These are phyloP conservation scores for Fusarium veterinarium DNA, from an alignment of 2,329 filamentous ascomycete species.

Conservation along the genomic window DNA sequence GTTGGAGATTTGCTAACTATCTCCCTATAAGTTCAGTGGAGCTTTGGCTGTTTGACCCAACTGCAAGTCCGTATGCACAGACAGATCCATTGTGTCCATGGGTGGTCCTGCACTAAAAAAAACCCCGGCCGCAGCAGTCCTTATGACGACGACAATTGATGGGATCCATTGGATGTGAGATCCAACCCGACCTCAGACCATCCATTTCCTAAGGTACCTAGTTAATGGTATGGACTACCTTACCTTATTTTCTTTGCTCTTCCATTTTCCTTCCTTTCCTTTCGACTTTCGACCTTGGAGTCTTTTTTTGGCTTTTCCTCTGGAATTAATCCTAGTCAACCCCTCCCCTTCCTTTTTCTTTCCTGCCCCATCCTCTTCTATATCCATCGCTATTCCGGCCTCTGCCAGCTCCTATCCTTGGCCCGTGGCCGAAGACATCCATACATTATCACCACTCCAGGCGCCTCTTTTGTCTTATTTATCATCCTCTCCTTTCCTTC, in stretches of 20 bases:
- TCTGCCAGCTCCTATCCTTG: constrained; percentile 1
- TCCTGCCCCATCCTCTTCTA: constrained; percentile 11
- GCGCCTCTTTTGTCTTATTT: constrained; percentile 12
- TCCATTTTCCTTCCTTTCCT: constrained; percentile 31
- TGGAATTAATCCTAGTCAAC: constrained; percentile 11
- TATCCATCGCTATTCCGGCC: constrained; percentile 3
- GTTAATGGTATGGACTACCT: background rate
- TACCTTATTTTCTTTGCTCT: constrained; percentile 24
- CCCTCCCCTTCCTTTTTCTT: background rate
- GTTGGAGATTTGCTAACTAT: constrained; percentile 7
- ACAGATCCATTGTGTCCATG: constrained; percentile 14
- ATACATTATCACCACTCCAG: constrained; percentile 31
- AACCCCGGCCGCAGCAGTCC: constrained; percentile 20
- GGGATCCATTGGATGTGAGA: constrained; percentile 11
- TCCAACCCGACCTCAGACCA: constrained; percentile 28
- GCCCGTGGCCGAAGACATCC: constrained; percentile 7
- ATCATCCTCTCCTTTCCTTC: constrained; percentile 7
- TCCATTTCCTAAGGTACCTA: constrained; percentile 4
- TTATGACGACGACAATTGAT: constrained; percentile 35
- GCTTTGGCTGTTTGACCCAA: constrained; percentile 13
- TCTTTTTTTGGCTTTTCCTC: constrained; percentile 1
- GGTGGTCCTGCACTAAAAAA: constrained; percentile 22
- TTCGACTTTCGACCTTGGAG: constrained; percentile 2
- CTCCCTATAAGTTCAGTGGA: constrained; percentile 7
- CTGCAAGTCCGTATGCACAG: constrained; percentile 22